A percentile compares a stretch with the other conserved stretches of the same genome.
phyloP scores from a whole-genome alignment of 768 basidiomycete species.

The Xerocomellus amylosporus region DNA sequence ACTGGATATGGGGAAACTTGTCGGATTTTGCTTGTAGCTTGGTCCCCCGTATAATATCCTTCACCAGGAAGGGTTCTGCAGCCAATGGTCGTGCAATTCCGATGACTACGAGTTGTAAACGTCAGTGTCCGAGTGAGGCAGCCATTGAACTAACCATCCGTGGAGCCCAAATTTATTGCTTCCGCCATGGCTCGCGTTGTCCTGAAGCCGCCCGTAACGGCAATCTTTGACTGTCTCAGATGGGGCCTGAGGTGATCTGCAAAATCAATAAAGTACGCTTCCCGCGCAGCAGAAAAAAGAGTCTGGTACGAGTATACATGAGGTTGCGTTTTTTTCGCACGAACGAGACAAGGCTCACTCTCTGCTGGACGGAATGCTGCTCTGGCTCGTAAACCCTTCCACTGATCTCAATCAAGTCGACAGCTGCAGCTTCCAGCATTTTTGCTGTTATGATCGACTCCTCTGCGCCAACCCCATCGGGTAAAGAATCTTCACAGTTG shows the following conservation, averaged over 20 bases:
- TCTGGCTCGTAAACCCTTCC: conserved; percentile 38
- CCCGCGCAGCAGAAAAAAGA: conserved; percentile 11
- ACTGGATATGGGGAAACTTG: conserved; percentile 38
- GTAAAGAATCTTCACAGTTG: conserved; percentile 29
- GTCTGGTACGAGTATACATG: conserved; percentile 5
- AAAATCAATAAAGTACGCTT: conserved; percentile 33
- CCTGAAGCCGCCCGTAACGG: conserved; percentile 33
- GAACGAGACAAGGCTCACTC: conserved; percentile 7
- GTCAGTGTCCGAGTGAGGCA: background rate
- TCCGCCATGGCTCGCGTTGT: conserved; percentile 28
- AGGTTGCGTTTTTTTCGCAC: background rate
- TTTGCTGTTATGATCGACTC: conserved; percentile 32
- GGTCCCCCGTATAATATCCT: conserved; percentile 27
- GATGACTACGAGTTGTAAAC: conserved; percentile 17
- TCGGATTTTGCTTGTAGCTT: conserved; percentile 25
- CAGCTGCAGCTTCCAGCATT: conserved; percentile 32
- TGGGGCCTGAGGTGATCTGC: conserved; percentile 28
- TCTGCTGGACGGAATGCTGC: background rate
- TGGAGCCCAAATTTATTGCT: conserved; percentile 22
- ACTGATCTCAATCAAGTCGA: conserved; percentile 43
- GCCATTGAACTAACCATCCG: conserved; percentile 24
- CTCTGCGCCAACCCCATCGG: conserved; percentile 31
- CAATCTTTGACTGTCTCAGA: conserved; percentile 25
- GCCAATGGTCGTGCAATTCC: conserved; percentile 31
- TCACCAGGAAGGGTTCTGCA: conserved; percentile 31